Evolutionary conservation across 2,329 filamentous ascomycete species (phyloP), one percentile per base, ranked within the genome.

Genomic region (Exophiala alcalophila): DNA sequence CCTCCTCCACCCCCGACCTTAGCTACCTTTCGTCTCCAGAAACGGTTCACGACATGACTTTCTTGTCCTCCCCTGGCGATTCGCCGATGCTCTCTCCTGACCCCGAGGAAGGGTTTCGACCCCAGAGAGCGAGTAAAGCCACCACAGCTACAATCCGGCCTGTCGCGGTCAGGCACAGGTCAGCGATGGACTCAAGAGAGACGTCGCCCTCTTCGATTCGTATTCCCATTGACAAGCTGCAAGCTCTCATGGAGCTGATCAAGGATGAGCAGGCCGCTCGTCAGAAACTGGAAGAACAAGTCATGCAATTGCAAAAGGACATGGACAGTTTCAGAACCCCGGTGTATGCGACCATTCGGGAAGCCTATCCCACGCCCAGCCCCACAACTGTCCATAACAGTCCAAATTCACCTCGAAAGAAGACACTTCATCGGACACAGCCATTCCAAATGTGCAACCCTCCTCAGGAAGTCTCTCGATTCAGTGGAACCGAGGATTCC

Each of bases 201-300:
- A 31, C 38, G n/a, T 53, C 55, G 26, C 46, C 47, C 21, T 42
- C 49, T 15, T 53, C 55, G 11, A 47, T 49, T 18, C 47, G 44
- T 11, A 44, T 51, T 15, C 45, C 69, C 4, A 61, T 69, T 11
- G 69, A 73, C 28, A 67, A 72, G 40, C 71, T 72, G 49, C 70
- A 66, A 43, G 64, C 66, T 0, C 58, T 73, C 2, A 63, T 71
- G 19, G 69, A 64, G 9, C 60, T 73, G 2, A 60, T 73, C 9
- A 63, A 67, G 4, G 60, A 68, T 33, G 70, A 73, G 49, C 68
- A 72, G 48, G 63, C 61, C 4, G 69, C 70, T 2, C 67, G 70
- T 20, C 61, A 66, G 25, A 61, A 60, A 15, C 59, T 73, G 1
- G 70, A 73, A 52, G 57, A 57, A 23, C 67, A 73, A 51, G 60